Base-by-base conservation (phyloP, 352 stramenopile genomes). In the Phytophthora rubi region DNA sequence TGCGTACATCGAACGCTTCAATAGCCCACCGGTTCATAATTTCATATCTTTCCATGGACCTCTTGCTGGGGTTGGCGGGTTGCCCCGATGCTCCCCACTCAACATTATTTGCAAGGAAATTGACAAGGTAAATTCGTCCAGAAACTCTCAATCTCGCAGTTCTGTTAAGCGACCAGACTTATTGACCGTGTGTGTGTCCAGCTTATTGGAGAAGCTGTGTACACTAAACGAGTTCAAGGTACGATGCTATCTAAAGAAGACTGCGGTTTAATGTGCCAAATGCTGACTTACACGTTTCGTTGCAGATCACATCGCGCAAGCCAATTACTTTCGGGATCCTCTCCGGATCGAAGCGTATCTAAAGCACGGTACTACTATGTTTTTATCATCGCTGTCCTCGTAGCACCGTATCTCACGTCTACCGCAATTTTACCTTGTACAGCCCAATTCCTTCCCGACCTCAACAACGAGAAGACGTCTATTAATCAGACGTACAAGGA, bases 311-410 rank as follows among this genome's bases (percentile, higher is more conserved):
- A 59, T 95, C 30, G 95, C 95, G 30, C 96, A 98, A 75, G 83
- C 93, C 30, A 98, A 98, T 70, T 99, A 98, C 79, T 98, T 93
- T 70, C 88, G 95, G 23, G 91, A 98, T 72, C 93, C 94, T 10
- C 75, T 83, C 18, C 80, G 81, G 45, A 92, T 95, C 42, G 48
- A 79, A 16, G 80, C 85, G 15, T 97, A 93, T 53, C 68, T 94
- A 13, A 74, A 81, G 9, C 73, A 90, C 52, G 83, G 90, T 93
- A n/a, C n/a, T n/a, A n/a, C n/a, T n/a, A 75, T 4, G 65, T 47
- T 48, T 37, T 47, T 58, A 32, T 23, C 16, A 15, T 56, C 59
- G 26, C 2, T 54, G 10, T 55, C 16, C 13, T 53, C 10, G 16
- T 23, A 30, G 16, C 42, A 5, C 10, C 2, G 4, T 52, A 1